Evolutionary conservation across 371 early-diverging fungal genomes (phyloP).

Genomic region (Mucor velutinosus): DNA sequence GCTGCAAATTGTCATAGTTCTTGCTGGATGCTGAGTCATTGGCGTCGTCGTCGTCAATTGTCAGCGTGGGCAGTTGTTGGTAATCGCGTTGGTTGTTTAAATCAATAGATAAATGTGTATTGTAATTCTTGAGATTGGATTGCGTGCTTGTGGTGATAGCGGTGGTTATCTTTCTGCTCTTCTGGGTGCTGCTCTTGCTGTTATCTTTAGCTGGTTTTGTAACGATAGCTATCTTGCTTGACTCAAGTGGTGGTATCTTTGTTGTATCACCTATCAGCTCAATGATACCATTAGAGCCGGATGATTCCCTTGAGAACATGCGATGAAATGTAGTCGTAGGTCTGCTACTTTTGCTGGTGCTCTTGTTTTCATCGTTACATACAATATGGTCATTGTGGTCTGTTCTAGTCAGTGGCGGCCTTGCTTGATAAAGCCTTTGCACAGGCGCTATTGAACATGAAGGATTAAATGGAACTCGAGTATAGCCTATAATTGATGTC

Average conservation of each 20-base stretch:
- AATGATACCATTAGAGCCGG: slow-evolving; percentile 11
- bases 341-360: not conserved
- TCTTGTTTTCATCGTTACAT: not conserved
- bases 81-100: slow-evolving; percentile 2
- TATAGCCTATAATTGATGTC: slow-evolving; percentile 23
- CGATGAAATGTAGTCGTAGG: slow-evolving; percentile 9
- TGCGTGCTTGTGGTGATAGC: no score
- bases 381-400: not conserved
- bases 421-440: not conserved
- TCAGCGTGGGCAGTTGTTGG: not conserved
- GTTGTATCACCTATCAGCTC: slow-evolving; percentile 10
- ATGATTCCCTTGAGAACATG: slow-evolving; percentile 20
- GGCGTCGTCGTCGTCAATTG: no score
- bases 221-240: not conserved
- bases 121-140: not conserved
- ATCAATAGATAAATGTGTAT: slow-evolving; percentile 13
- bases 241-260: not conserved
- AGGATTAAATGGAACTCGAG: slow-evolving; percentile 17
- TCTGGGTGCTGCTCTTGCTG: not conserved
- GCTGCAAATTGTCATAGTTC: slow-evolving; percentile 1
- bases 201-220: slow-evolving; percentile 1
- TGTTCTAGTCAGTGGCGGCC: not conserved
- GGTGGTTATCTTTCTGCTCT: not conserved
- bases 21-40: not conserved
- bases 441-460: slow-evolving; percentile 18